Evolutionary conservation across 139 green algal genomes (phyloP).

Genomic region (Micractinium sp.): DNA sequence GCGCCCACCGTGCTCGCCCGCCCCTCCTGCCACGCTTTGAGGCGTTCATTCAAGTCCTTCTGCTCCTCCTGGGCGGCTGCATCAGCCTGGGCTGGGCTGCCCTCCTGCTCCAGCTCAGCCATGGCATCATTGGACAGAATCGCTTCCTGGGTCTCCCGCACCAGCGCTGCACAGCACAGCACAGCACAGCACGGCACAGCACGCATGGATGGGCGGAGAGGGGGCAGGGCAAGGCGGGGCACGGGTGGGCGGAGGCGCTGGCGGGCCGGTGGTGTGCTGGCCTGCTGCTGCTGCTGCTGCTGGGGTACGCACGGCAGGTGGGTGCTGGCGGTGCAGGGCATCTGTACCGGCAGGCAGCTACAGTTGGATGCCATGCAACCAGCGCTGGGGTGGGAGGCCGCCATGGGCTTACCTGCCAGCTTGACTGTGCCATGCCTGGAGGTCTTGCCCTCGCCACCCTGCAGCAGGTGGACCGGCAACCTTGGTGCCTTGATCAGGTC

Average conservation of each 20-base stretch:
- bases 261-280: too few species aligned
- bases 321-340: background rate
- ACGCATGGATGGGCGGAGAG: too few species aligned
- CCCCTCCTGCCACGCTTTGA: background rate
- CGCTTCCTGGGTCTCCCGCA: background rate
- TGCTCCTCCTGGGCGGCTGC: constrained; percentile 2
- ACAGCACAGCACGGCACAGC: too few species aligned
- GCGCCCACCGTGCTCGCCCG: background rate
- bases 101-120: background rate
- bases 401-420: background rate
- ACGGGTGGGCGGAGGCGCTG: too few species aligned
- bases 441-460: background rate
- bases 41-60: background rate
- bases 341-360: background rate
- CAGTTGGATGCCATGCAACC: background rate
- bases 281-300: background rate
- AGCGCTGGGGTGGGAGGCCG: too few species aligned
- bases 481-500: too few species aligned
- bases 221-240: background rate
- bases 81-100: too few species aligned
- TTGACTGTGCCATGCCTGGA: background rate
- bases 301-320: background rate
- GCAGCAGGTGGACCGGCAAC: too few species aligned
- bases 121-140: constrained; percentile 22
- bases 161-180: constrained; percentile 19